These are phyloP conservation scores for Coffea eugenioides DNA, from an alignment of 257 asterid genomes.

Conservation along the genomic window DNA sequence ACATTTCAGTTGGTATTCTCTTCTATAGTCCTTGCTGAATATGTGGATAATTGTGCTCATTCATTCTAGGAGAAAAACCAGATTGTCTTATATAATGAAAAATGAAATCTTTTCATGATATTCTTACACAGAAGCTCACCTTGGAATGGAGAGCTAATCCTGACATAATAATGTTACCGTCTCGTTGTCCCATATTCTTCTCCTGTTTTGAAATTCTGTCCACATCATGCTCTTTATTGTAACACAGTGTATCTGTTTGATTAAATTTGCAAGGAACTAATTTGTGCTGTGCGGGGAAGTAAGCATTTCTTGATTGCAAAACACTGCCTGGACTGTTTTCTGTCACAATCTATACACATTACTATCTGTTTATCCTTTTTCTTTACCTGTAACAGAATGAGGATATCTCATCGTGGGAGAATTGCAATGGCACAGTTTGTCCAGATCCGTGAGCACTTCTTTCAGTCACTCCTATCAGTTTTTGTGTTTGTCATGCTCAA, in stretches of 20 bases:
- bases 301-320: neutral
- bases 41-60: neutral
- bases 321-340: neutral
- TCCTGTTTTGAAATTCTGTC: neutral
- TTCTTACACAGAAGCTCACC: too few relatives aligned
- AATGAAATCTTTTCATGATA: too few relatives aligned
- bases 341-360: neutral
- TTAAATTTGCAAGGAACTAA: neutral
- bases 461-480: neutral
- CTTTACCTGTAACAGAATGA: slow-evolving; percentile 37
- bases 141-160: too few relatives aligned
- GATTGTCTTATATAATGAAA: too few relatives aligned
- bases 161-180: neutral
- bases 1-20: neutral
- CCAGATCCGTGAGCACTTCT: slow-evolving; percentile 71
- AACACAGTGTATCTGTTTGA: neutral
- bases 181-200: neutral
- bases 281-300: neutral
- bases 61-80: too few relatives aligned
- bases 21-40: neutral
- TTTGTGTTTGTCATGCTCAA: neutral
- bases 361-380: slow-evolving; percentile 18
- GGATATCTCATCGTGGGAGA: slow-evolving; percentile 41
- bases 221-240: neutral
- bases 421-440: slow-evolving; percentile 63